Percentiles rank a stretch among this genome's conserved stretches.
Conservation (phyloP, 2,329 filamentous ascomycete genomes). For the Sphaceloma murrayae region DNA sequence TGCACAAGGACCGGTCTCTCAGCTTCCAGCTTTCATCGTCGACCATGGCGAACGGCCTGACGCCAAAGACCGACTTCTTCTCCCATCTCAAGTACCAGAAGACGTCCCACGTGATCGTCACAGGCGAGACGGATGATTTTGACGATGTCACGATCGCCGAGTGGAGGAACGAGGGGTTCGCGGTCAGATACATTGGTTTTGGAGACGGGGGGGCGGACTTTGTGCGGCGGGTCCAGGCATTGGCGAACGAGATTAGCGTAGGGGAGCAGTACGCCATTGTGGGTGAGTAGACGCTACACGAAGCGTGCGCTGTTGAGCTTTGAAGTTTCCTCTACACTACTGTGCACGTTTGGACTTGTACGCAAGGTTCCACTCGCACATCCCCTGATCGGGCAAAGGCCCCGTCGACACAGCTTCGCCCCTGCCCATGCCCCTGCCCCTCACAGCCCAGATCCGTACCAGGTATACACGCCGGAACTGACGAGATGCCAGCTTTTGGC, state of each 20-base stretch:
- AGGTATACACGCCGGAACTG: too few species aligned
- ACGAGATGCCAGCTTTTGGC: conserved; percentile 52
- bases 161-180: conserved; percentile 53
- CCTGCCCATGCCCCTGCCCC: conserved; percentile 41
- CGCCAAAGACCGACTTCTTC: conserved; percentile 24
- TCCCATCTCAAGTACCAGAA: conserved; percentile 32
- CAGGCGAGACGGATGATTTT: conserved; percentile 46
- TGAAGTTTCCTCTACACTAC: too few species aligned
- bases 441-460: too few species aligned
- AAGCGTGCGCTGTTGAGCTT: too few species aligned
- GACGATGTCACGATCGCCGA: conserved; percentile 44
- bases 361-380: too few species aligned
- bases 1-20: background rate
- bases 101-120: conserved; percentile 40
- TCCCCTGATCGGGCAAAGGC: too few species aligned
- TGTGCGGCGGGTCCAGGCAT: conserved; percentile 38
- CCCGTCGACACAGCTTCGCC: too few species aligned
- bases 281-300: conserved; percentile 51
- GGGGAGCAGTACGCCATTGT: conserved; percentile 54
- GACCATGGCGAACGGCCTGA: conserved; percentile 8
- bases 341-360: too few species aligned
- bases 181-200: conserved; percentile 47
- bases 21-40: too few species aligned
- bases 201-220: conserved; percentile 41
- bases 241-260: conserved; percentile 48